Evolutionary conservation across 1,284 basidiomycete species (phyloP).

Genomic region (Stygiomarasmius scandens): DNA sequence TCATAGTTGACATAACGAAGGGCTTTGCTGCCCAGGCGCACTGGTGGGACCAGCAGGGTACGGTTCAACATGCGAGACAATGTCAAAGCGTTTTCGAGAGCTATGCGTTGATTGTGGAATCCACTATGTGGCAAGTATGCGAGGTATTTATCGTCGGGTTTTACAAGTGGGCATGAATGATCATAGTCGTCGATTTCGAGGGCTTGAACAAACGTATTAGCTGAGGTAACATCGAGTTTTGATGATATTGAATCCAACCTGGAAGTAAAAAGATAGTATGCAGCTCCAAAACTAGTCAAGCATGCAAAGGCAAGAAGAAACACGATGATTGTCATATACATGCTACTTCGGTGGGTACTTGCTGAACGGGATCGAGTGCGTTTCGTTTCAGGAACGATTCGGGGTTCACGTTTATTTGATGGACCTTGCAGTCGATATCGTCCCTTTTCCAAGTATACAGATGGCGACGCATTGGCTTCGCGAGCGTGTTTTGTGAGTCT

Average conservation of each 20-base stretch:
- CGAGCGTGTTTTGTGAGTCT: constrained; percentile 29
- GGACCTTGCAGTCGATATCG: constrained; percentile 61
- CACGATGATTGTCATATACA: constrained; percentile 36
- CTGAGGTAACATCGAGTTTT: constrained; percentile 21
- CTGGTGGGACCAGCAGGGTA: constrained; percentile 73
- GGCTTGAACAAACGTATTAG: constrained; percentile 33
- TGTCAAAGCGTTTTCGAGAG: constrained; percentile 78
- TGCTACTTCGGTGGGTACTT: constrained; percentile 21
- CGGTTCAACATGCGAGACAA: constrained; percentile 71
- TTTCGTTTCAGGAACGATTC: constrained; percentile 12
- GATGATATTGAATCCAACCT: constrained; percentile 49
- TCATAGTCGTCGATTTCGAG: constrained; percentile 25
- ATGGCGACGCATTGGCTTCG: constrained; percentile 51
- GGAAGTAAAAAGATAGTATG: constrained; percentile 65
- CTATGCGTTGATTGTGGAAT: constrained; percentile 84
- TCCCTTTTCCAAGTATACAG: constrained; percentile 63
- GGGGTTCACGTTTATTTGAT: constrained; percentile 21
- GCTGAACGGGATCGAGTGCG: constrained; percentile 20
- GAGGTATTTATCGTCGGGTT: constrained; percentile 45
- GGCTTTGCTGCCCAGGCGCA: constrained; percentile 63
- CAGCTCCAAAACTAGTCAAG: constrained; percentile 55
- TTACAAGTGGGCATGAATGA: constrained; percentile 17
- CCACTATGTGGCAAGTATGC: constrained; percentile 78
- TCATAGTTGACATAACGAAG: constrained; percentile 66
- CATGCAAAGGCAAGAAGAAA: constrained; percentile 50